These are phyloP conservation scores for Pleurotus eryngii DNA, from an alignment of 768 basidiomycete genomes.

Conservation along the genomic window DNA sequence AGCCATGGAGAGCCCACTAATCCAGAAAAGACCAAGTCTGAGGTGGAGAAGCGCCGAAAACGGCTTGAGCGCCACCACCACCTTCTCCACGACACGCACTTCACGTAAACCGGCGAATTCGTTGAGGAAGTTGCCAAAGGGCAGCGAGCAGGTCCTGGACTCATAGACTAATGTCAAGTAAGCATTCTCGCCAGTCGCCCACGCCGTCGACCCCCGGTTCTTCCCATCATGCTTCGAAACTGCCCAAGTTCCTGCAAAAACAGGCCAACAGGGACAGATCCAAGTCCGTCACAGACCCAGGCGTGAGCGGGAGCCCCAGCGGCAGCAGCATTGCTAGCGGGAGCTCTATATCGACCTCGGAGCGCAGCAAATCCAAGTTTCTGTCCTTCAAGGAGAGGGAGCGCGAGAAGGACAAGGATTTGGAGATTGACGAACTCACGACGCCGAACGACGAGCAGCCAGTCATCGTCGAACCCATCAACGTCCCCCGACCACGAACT, in stretches of 20 bases:
- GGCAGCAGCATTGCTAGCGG: slow-evolving; percentile 34
- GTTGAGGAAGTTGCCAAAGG: background rate
- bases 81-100: slow-evolving; percentile 1
- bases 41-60: slow-evolving; percentile 1
- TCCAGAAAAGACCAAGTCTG: no score
- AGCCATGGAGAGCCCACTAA: no score
- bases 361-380: slow-evolving; percentile 31
- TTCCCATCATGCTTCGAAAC: slow-evolving; percentile 44
- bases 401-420: slow-evolving; percentile 25
- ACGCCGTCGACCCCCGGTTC: slow-evolving; percentile 39
- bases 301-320: slow-evolving; percentile 37
- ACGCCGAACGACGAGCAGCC: slow-evolving; percentile 46
- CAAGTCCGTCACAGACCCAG: slow-evolving; percentile 41
- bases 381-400: slow-evolving; percentile 28
- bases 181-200: slow-evolving; percentile 40
- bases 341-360: slow-evolving; percentile 25
- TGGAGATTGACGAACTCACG: background rate
- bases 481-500: slow-evolving; percentile 50
- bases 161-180: slow-evolving; percentile 37
- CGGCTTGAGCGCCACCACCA: slow-evolving; percentile 3
- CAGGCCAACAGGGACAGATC: slow-evolving; percentile 52
- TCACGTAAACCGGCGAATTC: no score
- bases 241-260: slow-evolving; percentile 69
- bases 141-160: background rate
- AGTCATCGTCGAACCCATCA: slow-evolving; percentile 63